These are phyloP conservation scores for Malus sieversii DNA, from an alignment of 306 rosid species.

Conservation along the genomic window DNA sequence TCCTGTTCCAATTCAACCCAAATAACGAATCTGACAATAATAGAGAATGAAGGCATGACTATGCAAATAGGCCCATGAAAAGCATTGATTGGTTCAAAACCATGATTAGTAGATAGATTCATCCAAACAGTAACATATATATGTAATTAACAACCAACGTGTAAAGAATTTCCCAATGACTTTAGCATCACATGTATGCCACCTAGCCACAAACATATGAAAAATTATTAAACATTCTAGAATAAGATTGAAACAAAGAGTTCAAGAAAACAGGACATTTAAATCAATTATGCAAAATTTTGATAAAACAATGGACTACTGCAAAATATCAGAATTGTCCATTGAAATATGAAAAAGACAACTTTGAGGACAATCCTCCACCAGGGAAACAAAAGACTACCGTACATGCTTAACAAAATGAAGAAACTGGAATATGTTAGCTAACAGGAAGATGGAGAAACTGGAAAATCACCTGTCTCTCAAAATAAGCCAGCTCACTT, in stretches of 20 bases:
- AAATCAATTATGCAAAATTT: background rate
- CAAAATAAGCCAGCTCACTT: conserved; percentile 62
- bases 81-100: background rate
- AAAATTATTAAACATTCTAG: background rate
- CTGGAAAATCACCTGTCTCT: conserved; percentile 62
- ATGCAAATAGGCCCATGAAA: background rate
- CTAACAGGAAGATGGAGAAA: conserved; percentile 12
- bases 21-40: background rate
- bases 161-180: background rate
- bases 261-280: background rate
- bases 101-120: background rate
- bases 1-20: background rate
- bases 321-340: background rate
- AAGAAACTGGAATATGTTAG: conserved; percentile 1
- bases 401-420: conserved; percentile 1
- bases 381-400: background rate
- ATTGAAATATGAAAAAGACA: background rate
- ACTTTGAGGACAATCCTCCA: background rate
- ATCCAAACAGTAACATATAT: background rate
- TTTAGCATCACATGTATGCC: background rate
- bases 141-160: background rate
- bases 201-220: background rate
- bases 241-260: background rate
- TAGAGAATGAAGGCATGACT: background rate
- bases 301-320: background rate